Evolutionary conservation across 2,329 filamentous ascomycete genomes (phyloP).

Genomic region (Ophiostoma ulmi): DNA sequence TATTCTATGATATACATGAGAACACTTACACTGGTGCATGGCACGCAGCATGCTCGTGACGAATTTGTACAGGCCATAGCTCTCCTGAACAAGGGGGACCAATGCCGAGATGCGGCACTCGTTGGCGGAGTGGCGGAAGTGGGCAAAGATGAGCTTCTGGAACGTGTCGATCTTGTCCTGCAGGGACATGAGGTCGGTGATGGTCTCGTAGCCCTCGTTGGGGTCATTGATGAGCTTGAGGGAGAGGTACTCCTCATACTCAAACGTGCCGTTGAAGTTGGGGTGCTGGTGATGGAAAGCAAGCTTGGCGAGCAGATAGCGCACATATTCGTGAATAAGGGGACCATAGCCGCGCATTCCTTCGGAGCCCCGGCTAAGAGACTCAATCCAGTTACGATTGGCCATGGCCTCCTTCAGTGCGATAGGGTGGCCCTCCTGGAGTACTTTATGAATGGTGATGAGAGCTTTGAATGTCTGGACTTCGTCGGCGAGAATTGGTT

Average conservation of each 20-base stretch:
- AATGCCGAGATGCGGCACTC: slow-evolving; percentile 93
- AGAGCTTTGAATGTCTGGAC: slow-evolving; percentile 98
- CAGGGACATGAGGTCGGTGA: slow-evolving; percentile 89
- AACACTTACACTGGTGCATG: slow-evolving; percentile 80
- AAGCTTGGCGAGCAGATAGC: slow-evolving; percentile 88
- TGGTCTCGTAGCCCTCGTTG: slow-evolving; percentile 96
- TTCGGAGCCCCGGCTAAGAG: slow-evolving; percentile 80
- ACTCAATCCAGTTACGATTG: slow-evolving; percentile 87
- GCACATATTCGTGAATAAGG: slow-evolving; percentile 93
- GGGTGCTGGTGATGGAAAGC: slow-evolving; percentile 95
- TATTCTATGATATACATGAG: no score
- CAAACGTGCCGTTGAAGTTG: slow-evolving; percentile 97
- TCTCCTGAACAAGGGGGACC: slow-evolving; percentile 91
- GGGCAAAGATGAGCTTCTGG: slow-evolving; percentile 96
- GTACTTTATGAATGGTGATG: slow-evolving; percentile 93
- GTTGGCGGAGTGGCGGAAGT: slow-evolving; percentile 86
- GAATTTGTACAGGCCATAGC: slow-evolving; percentile 99
- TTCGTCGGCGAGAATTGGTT: slow-evolving; percentile 97
- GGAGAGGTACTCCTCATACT: slow-evolving; percentile 98
- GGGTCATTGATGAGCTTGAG: slow-evolving; percentile 97
- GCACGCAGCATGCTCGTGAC: slow-evolving; percentile 98
- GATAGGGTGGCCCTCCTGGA: slow-evolving; percentile 91
- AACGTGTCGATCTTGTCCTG: slow-evolving; percentile 99
- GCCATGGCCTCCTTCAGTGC: slow-evolving; percentile 83
- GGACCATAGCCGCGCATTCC: slow-evolving; percentile 86